phyloP scores from a whole-genome alignment of 2,329 filamentous ascomycete species.

The Apiospora aurea region DNA sequence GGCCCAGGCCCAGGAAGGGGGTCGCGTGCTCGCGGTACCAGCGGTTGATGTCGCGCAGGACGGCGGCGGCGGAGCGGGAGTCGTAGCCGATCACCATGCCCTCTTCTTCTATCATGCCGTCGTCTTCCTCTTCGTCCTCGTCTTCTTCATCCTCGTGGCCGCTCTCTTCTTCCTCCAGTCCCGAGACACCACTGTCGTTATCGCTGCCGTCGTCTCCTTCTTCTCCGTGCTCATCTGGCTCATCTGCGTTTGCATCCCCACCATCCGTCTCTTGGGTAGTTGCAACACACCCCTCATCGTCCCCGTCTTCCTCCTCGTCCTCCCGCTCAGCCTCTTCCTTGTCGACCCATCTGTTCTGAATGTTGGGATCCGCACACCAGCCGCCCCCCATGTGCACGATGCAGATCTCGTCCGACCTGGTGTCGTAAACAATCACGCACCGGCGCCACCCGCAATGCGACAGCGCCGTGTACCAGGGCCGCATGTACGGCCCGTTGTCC shows the following conservation, averaged over 20 bases:
- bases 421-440: not conserved
- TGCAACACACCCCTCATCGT: not conserved
- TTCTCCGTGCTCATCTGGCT: not conserved
- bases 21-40: not conserved
- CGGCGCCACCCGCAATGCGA: not conserved
- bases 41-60: not conserved
- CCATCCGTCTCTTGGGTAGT: not conserved
- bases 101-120: not conserved
- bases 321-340: not conserved
- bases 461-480: not conserved
- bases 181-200: not conserved
- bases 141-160: not conserved
- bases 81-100: not conserved
- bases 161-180: not conserved
- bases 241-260: not conserved
- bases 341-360: not conserved
- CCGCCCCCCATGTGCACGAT: not conserved
- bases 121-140: not conserved
- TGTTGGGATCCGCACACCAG: not conserved
- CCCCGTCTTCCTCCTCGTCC: not conserved
- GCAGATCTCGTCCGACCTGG: not conserved
- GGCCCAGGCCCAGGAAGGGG: not conserved
- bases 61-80: not conserved
- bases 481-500: not conserved
- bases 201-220: not conserved